Evolutionary conservation across 148 eudicot species (phyloP).

Genomic region (Polygonum aviculare): DNA sequence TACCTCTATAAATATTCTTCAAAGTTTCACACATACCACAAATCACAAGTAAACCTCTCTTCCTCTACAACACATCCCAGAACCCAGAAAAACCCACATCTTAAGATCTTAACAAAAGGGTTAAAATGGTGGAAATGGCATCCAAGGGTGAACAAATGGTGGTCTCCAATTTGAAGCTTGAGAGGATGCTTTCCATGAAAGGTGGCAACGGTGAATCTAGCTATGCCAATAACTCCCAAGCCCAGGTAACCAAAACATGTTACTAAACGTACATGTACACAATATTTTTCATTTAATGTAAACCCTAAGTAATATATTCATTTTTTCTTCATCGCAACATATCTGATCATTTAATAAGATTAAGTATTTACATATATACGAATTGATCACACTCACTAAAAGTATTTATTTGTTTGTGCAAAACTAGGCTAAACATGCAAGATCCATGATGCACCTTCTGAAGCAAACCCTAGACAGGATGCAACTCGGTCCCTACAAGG

Average conservation of each 20-base stretch:
- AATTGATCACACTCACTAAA: background rate
- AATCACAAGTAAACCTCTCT: background rate
- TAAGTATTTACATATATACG: no score
- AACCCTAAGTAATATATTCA: no score
- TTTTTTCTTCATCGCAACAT: no score
- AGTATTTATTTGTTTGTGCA: no score
- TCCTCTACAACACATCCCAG: background rate
- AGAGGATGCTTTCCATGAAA: constrained; percentile 90
- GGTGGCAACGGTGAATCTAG: constrained; percentile 92
- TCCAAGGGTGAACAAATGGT: constrained; percentile 49
- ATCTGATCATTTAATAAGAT: no score
- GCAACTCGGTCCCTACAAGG: constrained; percentile 24
- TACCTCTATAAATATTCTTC: background rate
- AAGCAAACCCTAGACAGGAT: constrained; percentile 70
- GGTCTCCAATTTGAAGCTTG: constrained; percentile 62
- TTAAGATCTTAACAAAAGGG: background rate
- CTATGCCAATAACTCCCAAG: constrained; percentile 92
- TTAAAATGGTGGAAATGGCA: constrained; percentile 25
- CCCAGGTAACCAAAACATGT: constrained; percentile 44
- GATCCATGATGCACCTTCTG: constrained; percentile 78
- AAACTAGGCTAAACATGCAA: constrained; percentile 71
- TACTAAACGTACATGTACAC: no score
- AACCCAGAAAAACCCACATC: background rate
- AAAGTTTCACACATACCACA: background rate
- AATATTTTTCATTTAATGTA: no score